phyloP scores from a whole-genome alignment of 176 grass and related monocot species.

The Juncus inflexus region DNA sequence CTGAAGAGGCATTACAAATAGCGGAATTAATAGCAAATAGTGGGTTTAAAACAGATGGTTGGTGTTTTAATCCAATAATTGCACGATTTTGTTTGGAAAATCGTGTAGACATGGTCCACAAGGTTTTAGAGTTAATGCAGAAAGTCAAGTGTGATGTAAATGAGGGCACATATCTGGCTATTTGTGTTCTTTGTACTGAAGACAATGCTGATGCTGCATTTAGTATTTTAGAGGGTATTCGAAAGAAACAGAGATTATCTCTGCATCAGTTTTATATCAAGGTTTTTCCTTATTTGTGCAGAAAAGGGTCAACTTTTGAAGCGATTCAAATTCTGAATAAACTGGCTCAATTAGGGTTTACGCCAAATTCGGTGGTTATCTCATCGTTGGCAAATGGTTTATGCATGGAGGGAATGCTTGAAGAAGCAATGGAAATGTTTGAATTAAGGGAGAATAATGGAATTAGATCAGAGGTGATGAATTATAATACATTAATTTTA shows the following conservation, averaged over 20 bases:
- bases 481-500: constrained; percentile 1
- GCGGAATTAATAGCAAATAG: background rate
- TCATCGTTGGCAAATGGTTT: constrained; percentile 5
- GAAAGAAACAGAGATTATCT: background rate
- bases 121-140: constrained; percentile 11
- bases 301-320: constrained; percentile 4
- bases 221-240: constrained; percentile 12
- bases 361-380: background rate
- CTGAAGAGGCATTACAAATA: constrained; percentile 10
- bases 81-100: background rate
- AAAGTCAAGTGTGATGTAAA: constrained; percentile 1
- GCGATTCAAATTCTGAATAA: constrained; percentile 19
- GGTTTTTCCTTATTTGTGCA: constrained; percentile 1
- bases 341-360: background rate
- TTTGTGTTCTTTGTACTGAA: constrained; percentile 1
- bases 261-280: constrained; percentile 5
- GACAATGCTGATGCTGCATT: constrained; percentile 8
- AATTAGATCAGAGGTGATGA: background rate
- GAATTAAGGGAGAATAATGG: constrained; percentile 3
- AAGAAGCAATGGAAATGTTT: constrained; percentile 25
- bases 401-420: constrained; percentile 9
- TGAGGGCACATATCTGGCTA: constrained; percentile 5
- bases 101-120: constrained; percentile 18
- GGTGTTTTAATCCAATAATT: constrained; percentile 20
- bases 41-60: constrained; percentile 10